Conservation (phyloP, 1,284 basidiomycete genomes). For the Boletus holoroseus region DNA sequence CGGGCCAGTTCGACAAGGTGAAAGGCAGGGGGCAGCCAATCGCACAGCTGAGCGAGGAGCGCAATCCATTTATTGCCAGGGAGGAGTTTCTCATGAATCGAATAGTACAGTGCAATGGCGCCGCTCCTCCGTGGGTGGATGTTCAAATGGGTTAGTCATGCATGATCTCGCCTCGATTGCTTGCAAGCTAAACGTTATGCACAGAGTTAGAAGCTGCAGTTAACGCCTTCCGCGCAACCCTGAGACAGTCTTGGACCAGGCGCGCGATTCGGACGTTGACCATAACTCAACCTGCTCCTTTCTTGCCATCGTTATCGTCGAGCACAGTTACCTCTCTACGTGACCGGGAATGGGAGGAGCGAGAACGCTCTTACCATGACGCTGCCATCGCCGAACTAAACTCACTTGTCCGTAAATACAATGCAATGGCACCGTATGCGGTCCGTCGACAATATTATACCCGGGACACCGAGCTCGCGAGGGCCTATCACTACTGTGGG, state of each 20-base stretch:
- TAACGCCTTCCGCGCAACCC: slow-evolving; percentile 55
- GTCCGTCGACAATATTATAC: slow-evolving; percentile 60
- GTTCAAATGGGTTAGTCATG: slow-evolving; percentile 58
- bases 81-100: slow-evolving; percentile 85
- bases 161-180: slow-evolving; percentile 1
- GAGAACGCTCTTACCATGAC: slow-evolving; percentile 69
- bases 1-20: slow-evolving; percentile 70
- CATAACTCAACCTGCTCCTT: slow-evolving; percentile 39
- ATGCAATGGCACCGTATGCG: slow-evolving; percentile 71
- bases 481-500: slow-evolving; percentile 48
- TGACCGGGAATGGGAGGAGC: slow-evolving; percentile 70
- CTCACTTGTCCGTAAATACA: slow-evolving; percentile 70
- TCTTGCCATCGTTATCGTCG: slow-evolving; percentile 43
- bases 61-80: slow-evolving; percentile 76
- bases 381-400: slow-evolving; percentile 69
- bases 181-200: slow-evolving; percentile 33
- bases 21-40: slow-evolving; percentile 75
- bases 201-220: slow-evolving; percentile 53
- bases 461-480: slow-evolving; percentile 54
- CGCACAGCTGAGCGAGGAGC: slow-evolving; percentile 53
- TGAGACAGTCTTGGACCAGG: slow-evolving; percentile 64
- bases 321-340: slow-evolving; percentile 45
- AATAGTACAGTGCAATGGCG: slow-evolving; percentile 80
- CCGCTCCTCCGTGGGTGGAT: slow-evolving; percentile 89
- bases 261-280: slow-evolving; percentile 59